phyloP scores from a whole-genome alignment of 2,329 filamentous ascomycete genomes.

The Apiospora pterosperma region DNA sequence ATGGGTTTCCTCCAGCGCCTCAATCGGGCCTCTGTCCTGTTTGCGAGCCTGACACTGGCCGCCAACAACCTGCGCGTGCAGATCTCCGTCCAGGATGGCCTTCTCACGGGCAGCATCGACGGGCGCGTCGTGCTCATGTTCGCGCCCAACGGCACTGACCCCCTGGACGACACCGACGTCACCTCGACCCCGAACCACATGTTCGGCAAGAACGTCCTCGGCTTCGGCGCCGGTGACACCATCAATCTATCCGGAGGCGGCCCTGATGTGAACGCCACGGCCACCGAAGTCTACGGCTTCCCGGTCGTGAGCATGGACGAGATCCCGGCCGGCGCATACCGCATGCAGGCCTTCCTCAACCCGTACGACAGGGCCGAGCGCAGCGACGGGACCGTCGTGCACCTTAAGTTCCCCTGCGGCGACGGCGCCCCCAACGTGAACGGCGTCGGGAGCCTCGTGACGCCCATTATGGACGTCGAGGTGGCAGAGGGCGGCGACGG shows the following conservation, averaged over 20 bases:
- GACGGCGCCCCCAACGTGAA: conserved; percentile 16
- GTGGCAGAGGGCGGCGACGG: conserved; percentile 5
- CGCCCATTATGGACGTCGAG: conserved; percentile 13
- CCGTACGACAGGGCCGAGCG: conserved; percentile 15
- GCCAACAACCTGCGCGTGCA: conserved; percentile 4
- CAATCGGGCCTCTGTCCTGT: not conserved
- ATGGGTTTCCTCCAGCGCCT: not conserved
- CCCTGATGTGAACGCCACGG: conserved; percentile 3
- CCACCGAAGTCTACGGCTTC: conserved; percentile 14
- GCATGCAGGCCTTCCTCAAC: conserved; percentile 18
- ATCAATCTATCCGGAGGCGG: conserved; percentile 12
- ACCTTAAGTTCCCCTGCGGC: conserved; percentile 18
- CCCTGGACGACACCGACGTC: conserved; percentile 18
- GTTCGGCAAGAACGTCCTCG: conserved; percentile 18
- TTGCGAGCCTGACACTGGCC: not conserved
- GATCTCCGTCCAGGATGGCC: conserved; percentile 17
- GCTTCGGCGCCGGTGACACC: conserved; percentile 11
- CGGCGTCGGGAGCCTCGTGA: conserved; percentile 16
- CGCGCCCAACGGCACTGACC: conserved; percentile 18
- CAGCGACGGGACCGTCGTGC: conserved; percentile 15
- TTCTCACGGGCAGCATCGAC: conserved; percentile 13
- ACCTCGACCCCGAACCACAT: conserved; percentile 18
- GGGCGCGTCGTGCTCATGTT: conserved; percentile 21
- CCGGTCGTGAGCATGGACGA: conserved; percentile 15
- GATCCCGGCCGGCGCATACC: conserved; percentile 14